phyloP scores from a whole-genome alignment of 192 early-diverging fungal genomes.

The Coemansia sp. region DNA sequence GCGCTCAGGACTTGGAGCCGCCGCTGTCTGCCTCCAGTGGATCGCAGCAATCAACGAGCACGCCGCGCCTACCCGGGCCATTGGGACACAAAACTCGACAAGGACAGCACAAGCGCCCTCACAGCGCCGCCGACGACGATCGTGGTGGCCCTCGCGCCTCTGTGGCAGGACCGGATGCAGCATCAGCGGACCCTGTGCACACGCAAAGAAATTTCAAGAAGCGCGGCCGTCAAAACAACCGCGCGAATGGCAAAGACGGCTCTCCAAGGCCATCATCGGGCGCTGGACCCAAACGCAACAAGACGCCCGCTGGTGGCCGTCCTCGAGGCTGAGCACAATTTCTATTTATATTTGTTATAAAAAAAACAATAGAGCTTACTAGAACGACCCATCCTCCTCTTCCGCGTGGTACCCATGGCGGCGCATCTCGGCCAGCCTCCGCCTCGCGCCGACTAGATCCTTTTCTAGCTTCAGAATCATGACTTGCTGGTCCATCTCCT shows the following conservation, averaged over 20 bases:
- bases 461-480: slow-evolving; percentile 95
- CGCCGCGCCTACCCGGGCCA: neutral
- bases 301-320: slow-evolving; percentile 25
- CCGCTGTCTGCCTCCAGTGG: slow-evolving; percentile 5
- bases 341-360: neutral
- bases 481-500: slow-evolving; percentile 99
- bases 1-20: slow-evolving; percentile 5
- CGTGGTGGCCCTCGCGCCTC: slow-evolving; percentile 6
- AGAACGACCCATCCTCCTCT: slow-evolving; percentile 41
- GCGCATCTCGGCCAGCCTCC: slow-evolving; percentile 91
- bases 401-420: slow-evolving; percentile 75
- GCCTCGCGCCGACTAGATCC: slow-evolving; percentile 82
- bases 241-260: slow-evolving; percentile 18
- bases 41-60: slow-evolving; percentile 4
- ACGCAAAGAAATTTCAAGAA: slow-evolving; percentile 20
- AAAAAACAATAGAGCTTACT: neutral
- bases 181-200: neutral
- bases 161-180: neutral
- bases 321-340: slow-evolving; percentile 17
- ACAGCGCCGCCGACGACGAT: slow-evolving; percentile 13
- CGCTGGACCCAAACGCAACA: slow-evolving; percentile 23
- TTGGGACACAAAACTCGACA: neutral
- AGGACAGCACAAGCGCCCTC: slow-evolving; percentile 17
- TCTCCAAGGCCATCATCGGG: neutral
- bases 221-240: slow-evolving; percentile 26